Conservation (phyloP, 805 yeast genomes). For the Wickerhamomyces tratensis region DNA sequence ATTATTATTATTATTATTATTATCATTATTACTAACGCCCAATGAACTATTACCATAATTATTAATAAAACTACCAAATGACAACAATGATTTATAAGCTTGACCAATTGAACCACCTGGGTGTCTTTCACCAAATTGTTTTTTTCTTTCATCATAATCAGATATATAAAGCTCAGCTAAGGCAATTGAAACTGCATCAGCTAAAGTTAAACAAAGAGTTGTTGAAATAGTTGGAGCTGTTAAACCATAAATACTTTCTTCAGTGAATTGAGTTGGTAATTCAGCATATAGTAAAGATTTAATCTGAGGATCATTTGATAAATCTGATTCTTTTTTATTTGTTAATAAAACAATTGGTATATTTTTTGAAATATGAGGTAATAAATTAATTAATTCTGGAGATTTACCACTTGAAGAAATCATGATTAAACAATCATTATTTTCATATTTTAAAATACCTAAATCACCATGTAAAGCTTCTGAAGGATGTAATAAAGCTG, state of each 20-base stretch:
- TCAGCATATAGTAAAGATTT: constrained; percentile 50
- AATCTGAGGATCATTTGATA: constrained; percentile 42
- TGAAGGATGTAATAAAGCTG: constrained; percentile 66
- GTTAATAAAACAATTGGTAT: constrained; percentile 57
- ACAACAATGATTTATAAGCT: constrained; percentile 19
- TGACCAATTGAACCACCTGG: constrained; percentile 91
- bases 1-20: no score
- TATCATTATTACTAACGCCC: no score
- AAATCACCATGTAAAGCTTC: constrained; percentile 90
- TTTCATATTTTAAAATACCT: constrained; percentile 51
- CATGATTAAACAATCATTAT: constrained; percentile 49
- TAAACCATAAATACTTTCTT: constrained; percentile 55
- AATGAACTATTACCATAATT: neutral
- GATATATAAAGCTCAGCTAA: constrained; percentile 55
- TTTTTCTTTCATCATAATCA: constrained; percentile 43
- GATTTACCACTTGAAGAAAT: constrained; percentile 80
- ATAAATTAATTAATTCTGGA: constrained; percentile 49
- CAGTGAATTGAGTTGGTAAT: constrained; percentile 47
- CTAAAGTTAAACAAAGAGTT: constrained; percentile 61
- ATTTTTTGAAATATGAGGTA: constrained; percentile 42
- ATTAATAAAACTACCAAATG: constrained; percentile 17
- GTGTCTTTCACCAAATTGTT: constrained; percentile 59
- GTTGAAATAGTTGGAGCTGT: constrained; percentile 87
- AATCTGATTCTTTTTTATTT: constrained; percentile 44
- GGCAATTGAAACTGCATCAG: constrained; percentile 74